Evolutionary conservation across 2,329 filamentous ascomycete genomes (phyloP).

Genomic region (Neurospora sp.): DNA sequence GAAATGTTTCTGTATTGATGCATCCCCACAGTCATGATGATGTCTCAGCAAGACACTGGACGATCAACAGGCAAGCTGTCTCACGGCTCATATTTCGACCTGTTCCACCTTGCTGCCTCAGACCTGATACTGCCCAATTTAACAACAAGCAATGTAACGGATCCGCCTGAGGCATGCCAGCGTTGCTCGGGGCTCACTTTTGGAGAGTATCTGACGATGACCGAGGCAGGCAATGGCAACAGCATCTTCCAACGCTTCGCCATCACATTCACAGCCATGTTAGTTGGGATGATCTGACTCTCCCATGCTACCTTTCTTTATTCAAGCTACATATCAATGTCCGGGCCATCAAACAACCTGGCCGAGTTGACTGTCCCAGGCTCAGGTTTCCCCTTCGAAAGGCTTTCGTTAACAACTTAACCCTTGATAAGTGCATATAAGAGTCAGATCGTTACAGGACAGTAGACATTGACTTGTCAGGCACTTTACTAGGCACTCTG

Average conservation of each 20-base stretch:
- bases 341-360: not conserved
- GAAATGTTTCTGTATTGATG: not conserved
- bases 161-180: not conserved
- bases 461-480: not conserved
- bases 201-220: not conserved
- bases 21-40: not conserved
- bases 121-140: not conserved
- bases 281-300: not conserved
- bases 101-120: not conserved
- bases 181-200: not conserved
- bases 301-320: not conserved
- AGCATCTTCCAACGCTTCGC: not conserved
- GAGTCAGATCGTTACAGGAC: not conserved
- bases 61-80: not conserved
- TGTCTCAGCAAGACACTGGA: not conserved
- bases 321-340: not conserved
- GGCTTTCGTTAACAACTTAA: not conserved
- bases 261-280: not conserved
- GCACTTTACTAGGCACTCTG: not conserved
- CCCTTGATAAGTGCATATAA: not conserved
- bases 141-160: not conserved
- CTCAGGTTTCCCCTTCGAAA: not conserved
- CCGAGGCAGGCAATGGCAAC: not conserved
- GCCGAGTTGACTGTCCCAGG: not conserved
- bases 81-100: not conserved